Evolutionary conservation across 805 yeast genomes (phyloP), one percentile per base, ranked within the genome.

Genomic region (Candida jianshihensis): DNA sequence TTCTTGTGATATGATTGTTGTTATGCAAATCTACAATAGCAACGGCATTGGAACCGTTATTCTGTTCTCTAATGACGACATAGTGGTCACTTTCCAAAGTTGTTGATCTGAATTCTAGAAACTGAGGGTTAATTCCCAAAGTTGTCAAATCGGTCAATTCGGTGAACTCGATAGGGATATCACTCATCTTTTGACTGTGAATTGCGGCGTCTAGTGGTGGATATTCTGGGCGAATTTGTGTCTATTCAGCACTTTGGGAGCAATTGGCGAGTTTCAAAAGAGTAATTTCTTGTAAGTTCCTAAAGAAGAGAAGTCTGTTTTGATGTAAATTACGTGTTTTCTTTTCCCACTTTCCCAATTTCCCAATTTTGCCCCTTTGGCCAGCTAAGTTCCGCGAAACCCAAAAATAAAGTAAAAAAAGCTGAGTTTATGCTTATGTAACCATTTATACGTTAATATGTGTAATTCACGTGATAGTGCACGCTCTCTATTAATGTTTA

Each of bases 101-200:
- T 40, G 97, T 87, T 28, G 96, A 81, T 66, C 87, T 81, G 68
- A 90, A 90, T 54, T 88, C 95, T 51, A 92, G 75, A 42, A 90
- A 79, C 50, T 75, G 71, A 42, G 83, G 89, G 58, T 79, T 82
- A 57, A 92, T 84, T 42, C 96, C 96, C 63, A 88, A 66, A 43
- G 80, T 66, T 42, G 94, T 75, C 64, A 92, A 78, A 70, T 84
- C 95, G 53, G 88, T 77, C 67, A 88, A 81, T 70, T 90, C 97
- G 53, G 95, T 89, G 67, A 90, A 88, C 67, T 90, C 95, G 66
- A 90, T 90, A 48, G 98, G 98, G 51, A 94, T 81, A 59, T 87
- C 96, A 53, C 69, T 64, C 66, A 62, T 61, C 10, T 6, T 26
- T 14, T 8, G 8, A 21, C 24, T 39, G 40, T 38, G 32, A 21